Percentiles rank a stretch among this genome's conserved stretches.
Evolutionary conservation across 2,329 filamentous ascomycete species (phyloP).

Genomic region (Talaromyces rugulosus): DNA sequence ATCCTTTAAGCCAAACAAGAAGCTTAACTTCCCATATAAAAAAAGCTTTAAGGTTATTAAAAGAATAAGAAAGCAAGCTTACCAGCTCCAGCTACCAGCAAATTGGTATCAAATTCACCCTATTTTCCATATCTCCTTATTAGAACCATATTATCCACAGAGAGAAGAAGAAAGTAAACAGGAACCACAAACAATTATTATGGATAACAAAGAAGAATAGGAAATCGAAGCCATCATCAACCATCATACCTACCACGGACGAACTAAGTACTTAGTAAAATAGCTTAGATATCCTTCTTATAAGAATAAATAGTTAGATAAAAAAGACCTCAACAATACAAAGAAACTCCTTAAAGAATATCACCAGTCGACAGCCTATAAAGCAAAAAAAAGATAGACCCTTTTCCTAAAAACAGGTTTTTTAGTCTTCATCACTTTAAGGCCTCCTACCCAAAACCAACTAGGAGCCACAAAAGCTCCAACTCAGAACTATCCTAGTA

Average conservation of each 20-base stretch:
- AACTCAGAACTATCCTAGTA: too few relatives aligned
- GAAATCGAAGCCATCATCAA: not conserved
- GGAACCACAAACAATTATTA: not conserved
- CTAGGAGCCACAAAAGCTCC: too few relatives aligned
- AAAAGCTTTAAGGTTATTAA: not conserved
- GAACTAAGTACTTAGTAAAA: not conserved
- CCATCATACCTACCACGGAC: not conserved
- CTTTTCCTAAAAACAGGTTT: too few relatives aligned
- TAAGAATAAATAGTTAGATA: not conserved
- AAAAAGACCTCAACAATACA: too few relatives aligned
- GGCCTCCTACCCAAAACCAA: too few relatives aligned
- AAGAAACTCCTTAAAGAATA: too few relatives aligned
- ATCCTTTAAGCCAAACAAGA: not conserved
- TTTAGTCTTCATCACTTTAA: too few relatives aligned
- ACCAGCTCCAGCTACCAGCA: not conserved
- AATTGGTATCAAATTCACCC: not conserved
- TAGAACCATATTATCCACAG: not conserved
- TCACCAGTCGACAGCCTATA: too few relatives aligned
- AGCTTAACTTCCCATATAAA: not conserved
- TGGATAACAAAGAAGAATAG: not conserved
- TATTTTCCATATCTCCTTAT: not conserved
- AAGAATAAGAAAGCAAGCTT: not conserved
- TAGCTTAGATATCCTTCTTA: not conserved
- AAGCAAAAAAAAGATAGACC: too few relatives aligned
- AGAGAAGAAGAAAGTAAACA: not conserved